These are phyloP conservation scores for Cutaneotrichosporon curvatum DNA, from an alignment of 1,284 basidiomycete genomes.

Conservation along the genomic window DNA sequence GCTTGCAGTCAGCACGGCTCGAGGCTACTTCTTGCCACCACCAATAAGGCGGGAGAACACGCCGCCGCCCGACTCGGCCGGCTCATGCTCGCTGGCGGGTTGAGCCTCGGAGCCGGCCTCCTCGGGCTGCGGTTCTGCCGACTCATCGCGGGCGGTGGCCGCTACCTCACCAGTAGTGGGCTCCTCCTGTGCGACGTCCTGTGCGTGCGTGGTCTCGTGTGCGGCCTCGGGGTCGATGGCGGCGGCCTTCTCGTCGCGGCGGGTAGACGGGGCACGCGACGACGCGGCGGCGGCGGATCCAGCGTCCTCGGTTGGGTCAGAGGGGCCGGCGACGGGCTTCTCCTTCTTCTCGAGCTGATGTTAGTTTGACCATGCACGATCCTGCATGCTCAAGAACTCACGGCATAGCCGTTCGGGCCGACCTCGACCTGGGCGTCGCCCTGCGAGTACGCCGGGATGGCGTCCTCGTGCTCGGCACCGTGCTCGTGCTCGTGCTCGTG, in stretches of 20 bases:
- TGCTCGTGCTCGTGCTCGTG: conserved; percentile 54
- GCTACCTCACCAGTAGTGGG: no score
- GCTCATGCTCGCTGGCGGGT: no score
- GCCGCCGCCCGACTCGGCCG: no score
- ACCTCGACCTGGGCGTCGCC: conserved; percentile 49
- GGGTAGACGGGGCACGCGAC: conserved; percentile 7
- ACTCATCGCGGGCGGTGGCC: no score
- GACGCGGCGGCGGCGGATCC: not conserved
- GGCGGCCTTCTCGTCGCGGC: conserved; percentile 43
- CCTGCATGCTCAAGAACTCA: conserved; percentile 46
- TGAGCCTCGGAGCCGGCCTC: no score
- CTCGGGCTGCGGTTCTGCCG: no score
- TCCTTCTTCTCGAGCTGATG: conserved; percentile 18
- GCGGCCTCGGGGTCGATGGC: conserved; percentile 28
- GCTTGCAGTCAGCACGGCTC: no score
- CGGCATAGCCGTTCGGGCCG: conserved; percentile 63
- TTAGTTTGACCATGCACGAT: not conserved
- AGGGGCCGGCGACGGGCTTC: conserved; percentile 13
- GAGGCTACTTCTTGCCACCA: no score
- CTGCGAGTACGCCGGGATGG: conserved; percentile 47
- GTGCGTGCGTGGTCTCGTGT: no score
- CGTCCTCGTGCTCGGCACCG: conserved; percentile 35
- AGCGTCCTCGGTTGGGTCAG: conserved; percentile 6
- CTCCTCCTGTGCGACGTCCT: no score
- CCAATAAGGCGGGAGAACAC: no score